Base-by-base conservation (phyloP, 176 grass and related monocot genomes). In the Triticum urartu region DNA sequence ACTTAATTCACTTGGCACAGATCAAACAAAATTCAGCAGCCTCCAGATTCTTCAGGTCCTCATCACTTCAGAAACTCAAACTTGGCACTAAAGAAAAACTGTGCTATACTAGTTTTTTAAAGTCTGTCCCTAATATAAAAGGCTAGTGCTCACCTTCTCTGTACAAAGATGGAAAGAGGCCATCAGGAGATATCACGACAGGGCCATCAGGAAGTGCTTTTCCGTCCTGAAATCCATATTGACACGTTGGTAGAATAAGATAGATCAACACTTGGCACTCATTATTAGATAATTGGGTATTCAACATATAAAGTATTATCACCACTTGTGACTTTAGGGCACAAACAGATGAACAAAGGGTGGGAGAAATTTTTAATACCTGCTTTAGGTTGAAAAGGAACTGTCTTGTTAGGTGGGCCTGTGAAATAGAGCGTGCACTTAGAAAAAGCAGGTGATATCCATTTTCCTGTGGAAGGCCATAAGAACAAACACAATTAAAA, bases 151-250 rank as follows among this genome's bases (percentile, higher is more conserved):
- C 68, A 98, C 96, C 96, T 98, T 98, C 96, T 92, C 96, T 92
- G 78, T 92, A 98, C 74, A 98, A 93, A 86, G 96, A 98, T 67
- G 96, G 96, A 83, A 98, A 98, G 24, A 98, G 88, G 28, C 96
- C 96, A 82, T 98, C 93, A 86, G 96, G 96, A 77, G 96, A 98
- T 89, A 98, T 98, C 39, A 98, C 93, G 91, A 98, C 93, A 87
- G 96, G 96, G 34, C 96, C 96, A 87, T 91, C 91, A 48, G 96
- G 96, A 75, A 98, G 89, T 82, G 88, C 91, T 86, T 95, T 98
- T 30, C 93, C 96, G 84, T 98, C 90, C 96, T 98, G 94, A 79
- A 90, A 91, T 81, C 60, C 75, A 89, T 48, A 88, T 84, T 61
- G 15, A 52, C 59, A 83, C 13, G 54, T 14, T 45, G 12, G 14